These are phyloP conservation scores for Pseudogymnoascus destructans DNA, from an alignment of 2,329 filamentous ascomycete species.

Conservation along the genomic window DNA sequence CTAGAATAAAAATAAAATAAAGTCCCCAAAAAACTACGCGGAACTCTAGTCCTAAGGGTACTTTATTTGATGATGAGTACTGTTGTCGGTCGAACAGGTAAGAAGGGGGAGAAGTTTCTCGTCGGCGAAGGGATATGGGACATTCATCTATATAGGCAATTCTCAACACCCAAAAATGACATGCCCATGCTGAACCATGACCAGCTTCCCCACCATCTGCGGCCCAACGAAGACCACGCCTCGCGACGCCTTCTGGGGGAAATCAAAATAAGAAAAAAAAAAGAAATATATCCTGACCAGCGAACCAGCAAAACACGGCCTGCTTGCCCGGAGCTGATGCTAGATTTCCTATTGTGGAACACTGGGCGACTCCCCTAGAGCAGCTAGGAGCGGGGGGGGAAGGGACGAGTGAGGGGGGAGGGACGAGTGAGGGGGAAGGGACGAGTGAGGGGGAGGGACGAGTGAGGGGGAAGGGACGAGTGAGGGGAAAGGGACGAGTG, in stretches of 20 bases:
- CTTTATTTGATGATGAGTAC: not conserved
- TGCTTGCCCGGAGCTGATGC: not conserved
- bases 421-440: not conserved
- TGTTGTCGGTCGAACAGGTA: not conserved
- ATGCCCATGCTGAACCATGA: not conserved
- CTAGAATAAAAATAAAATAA: not conserved
- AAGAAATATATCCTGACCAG: not conserved
- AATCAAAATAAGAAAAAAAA: not conserved
- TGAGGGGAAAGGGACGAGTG: not conserved
- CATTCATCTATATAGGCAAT: not conserved
- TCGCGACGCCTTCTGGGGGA: not conserved
- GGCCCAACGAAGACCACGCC: not conserved
- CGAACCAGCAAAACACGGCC: not conserved
- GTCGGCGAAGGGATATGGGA: not conserved
- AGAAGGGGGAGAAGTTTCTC: not conserved
- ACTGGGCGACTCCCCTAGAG: not conserved
- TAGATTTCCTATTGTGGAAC: not conserved
- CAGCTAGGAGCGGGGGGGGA: not conserved
- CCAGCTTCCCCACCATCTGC: slow-evolving; percentile 1
- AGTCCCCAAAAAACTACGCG: not conserved
- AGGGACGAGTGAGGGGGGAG: not conserved
- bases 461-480: not conserved
- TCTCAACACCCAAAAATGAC: not conserved
- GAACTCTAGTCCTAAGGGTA: not conserved
- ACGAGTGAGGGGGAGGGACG: not conserved